Conservation (phyloP, 2,329 filamentous ascomycete genomes). For the Nectriaceae sp. region DNA sequence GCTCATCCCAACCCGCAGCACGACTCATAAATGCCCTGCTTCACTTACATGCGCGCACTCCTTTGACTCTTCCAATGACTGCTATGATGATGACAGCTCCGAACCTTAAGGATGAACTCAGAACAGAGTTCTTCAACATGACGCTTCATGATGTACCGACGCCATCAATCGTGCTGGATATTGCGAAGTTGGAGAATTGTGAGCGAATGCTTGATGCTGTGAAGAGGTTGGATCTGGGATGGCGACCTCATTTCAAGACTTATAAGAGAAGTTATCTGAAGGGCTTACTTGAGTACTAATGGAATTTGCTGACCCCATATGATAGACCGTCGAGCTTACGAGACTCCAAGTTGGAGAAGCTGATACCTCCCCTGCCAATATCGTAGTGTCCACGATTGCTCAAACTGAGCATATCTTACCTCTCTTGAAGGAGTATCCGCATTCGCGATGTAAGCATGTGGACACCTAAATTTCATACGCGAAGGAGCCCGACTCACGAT, state of each 20-base stretch:
- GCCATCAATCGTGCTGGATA: constrained; percentile 67
- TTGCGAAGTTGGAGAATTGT: constrained; percentile 69
- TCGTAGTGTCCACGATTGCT: constrained; percentile 70
- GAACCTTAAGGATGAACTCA: constrained; percentile 3
- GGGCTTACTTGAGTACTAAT: background rate
- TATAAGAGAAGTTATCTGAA: constrained; percentile 57
- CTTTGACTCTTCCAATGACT: no score
- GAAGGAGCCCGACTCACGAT: no score
- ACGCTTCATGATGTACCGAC: constrained; percentile 59
- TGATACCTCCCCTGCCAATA: constrained; percentile 47
- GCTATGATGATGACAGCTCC: no score
- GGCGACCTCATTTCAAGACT: constrained; percentile 77
- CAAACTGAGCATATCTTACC: constrained; percentile 65
- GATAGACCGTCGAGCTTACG: constrained; percentile 64
- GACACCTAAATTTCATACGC: no score
- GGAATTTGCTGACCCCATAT: background rate
- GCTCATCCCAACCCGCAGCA: no score
- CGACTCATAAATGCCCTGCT: no score
- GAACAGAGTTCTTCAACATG: constrained; percentile 54
- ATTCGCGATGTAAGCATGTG: constrained; percentile 61
- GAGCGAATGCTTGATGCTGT: constrained; percentile 66
- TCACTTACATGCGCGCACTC: no score
- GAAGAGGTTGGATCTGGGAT: constrained; percentile 59
- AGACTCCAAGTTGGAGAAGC: constrained; percentile 64
- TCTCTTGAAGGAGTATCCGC: constrained; percentile 55